Evolutionary conservation across 1,139 yeast genomes (phyloP), one percentile per base, ranked within the genome.

Genomic region (Fermentozyma sake): DNA sequence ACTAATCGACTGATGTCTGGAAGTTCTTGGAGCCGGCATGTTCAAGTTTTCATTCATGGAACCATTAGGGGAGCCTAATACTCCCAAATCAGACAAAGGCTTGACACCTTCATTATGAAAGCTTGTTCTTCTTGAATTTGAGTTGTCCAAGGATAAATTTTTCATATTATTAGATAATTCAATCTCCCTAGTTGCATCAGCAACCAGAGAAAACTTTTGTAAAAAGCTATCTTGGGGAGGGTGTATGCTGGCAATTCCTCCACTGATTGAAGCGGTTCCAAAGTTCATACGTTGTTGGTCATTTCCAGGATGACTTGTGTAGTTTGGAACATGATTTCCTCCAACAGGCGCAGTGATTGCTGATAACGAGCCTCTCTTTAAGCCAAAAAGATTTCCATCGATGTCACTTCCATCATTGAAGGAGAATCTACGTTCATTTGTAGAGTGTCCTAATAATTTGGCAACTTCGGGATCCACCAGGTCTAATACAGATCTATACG

Each of bases 101-200:
- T 45, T 44, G 22, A 44, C 32, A 5, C 35, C 47, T 8, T 47
- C 50, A 24, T 50, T 50, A 34, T 68, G 57, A 40, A 70, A 62
- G 33, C 77, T 70, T 1, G 79, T 61, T 51, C 79, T 63, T 50
- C 81, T 62, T 17, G 58, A 47, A 19, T 40, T 38, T 7, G 44
- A 29, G 11, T 46, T 48, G 7, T 60, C 65, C 22, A 64, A 46
- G 8, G 56, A 45, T 21, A 64, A 42, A 20, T 49, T 49, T 6
- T 58, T 51, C 22, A 49, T 36, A 23, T 58, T 55, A 16, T 34
- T 51, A 10, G 68, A 48, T 22, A 76, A 50, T 45, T 83, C 93
- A 21, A 81, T 72, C 37, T 81, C 89, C 41, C 86, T 63, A 0
- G 94, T 83, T 20, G 86, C 84, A 35, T 83, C 93, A 8, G 85